phyloP scores from a whole-genome alignment of 2,329 filamentous ascomycete genomes.

The Furcasterigmium sp. region DNA sequence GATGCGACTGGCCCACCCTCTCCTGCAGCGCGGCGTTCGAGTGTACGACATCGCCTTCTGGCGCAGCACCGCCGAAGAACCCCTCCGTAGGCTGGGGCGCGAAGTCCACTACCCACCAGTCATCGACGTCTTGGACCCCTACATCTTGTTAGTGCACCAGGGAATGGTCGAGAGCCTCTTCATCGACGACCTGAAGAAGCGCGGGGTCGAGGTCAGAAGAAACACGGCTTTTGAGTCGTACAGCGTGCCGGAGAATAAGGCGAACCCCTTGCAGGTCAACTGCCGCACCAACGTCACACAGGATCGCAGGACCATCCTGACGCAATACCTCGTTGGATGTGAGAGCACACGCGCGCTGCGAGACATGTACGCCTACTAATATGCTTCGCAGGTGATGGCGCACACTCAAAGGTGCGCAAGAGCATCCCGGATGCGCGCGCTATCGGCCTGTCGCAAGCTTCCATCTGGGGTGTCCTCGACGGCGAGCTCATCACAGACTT shows the following conservation, averaged over 20 bases:
- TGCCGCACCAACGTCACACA: slow-evolving; percentile 47
- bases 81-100: slow-evolving; percentile 56
- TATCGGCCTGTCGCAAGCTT: slow-evolving; percentile 47
- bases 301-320: slow-evolving; percentile 43
- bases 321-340: slow-evolving; percentile 66
- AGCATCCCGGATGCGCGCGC: slow-evolving; percentile 54
- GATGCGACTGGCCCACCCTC: slow-evolving; percentile 64
- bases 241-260: slow-evolving; percentile 36
- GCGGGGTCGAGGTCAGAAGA: slow-evolving; percentile 57
- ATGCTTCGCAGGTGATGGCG: slow-evolving; percentile 56
- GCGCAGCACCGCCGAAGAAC: slow-evolving; percentile 45
- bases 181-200: slow-evolving; percentile 61
- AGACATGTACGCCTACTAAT: too few relatives aligned
- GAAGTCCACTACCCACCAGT: slow-evolving; percentile 64
- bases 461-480: slow-evolving; percentile 67
- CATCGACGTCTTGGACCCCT: slow-evolving; percentile 52
- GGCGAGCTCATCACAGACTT: slow-evolving; percentile 67
- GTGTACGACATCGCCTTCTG: slow-evolving; percentile 75
- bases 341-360: too few relatives aligned
- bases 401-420: slow-evolving; percentile 64
- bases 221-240: slow-evolving; percentile 60
- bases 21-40: slow-evolving; percentile 61
- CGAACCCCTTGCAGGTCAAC: slow-evolving; percentile 42
- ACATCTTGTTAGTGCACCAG: slow-evolving; percentile 60
- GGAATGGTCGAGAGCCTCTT: slow-evolving; percentile 71